These are phyloP conservation scores for Candida sithepensis DNA, from an alignment of 805 yeast genomes.

Conservation along the genomic window DNA sequence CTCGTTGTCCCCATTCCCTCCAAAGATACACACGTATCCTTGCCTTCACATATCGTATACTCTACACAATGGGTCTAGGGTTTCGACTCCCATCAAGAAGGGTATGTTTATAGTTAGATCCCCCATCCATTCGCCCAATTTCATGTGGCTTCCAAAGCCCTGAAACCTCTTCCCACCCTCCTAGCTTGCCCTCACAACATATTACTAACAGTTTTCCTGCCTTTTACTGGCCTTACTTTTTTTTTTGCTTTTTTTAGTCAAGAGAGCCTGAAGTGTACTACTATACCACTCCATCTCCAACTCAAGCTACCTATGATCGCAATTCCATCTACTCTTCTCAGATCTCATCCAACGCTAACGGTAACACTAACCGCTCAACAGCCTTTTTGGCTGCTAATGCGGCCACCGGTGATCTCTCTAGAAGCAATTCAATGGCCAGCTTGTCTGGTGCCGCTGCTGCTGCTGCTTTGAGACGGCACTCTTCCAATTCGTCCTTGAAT, in stretches of 20 bases:
- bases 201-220: no score
- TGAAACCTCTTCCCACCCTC: no score
- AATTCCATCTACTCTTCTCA: neutral
- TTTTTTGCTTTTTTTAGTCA: no score
- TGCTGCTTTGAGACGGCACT: constrained; percentile 27
- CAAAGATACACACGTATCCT: no score
- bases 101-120: constrained; percentile 15
- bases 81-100: constrained; percentile 27
- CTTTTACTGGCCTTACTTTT: no score
- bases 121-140: neutral
- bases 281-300: constrained; percentile 7
- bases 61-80: constrained; percentile 25
- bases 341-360: neutral
- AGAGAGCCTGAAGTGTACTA: constrained; percentile 27
- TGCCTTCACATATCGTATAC: no score
- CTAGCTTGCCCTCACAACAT: no score
- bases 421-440: constrained; percentile 23
- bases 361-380: constrained; percentile 2
- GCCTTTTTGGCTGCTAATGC: constrained; percentile 26
- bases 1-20: no score
- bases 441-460: constrained; percentile 31
- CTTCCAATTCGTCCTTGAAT: constrained; percentile 10
- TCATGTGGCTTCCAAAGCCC: neutral
- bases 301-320: neutral
- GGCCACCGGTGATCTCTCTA: constrained; percentile 17